Base-by-base conservation (phyloP, 2,329 filamentous ascomycete species). In the Trichoderma arundinaceum region DNA sequence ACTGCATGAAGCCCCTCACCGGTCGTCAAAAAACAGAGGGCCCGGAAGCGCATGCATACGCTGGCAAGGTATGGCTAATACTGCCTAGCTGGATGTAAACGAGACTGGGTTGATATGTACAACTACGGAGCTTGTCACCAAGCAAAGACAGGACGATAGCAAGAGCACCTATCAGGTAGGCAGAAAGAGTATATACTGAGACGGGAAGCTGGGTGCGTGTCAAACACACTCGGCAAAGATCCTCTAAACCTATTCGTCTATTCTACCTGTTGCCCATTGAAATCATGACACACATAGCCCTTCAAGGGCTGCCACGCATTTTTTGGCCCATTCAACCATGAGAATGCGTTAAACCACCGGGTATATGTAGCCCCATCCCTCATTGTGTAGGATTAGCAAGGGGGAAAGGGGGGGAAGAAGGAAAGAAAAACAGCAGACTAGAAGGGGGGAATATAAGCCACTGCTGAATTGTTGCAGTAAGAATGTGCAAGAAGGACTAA, bases 361-460 rank as follows among this genome's bases (percentile, higher is more conserved):
- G 53, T 59, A 65, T 65, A 59, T 58, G 44, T 43, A 43, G 6
- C 28, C 38, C 39, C 35, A 43, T 52, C 13, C 33, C 35, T 41
- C 44, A 43, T 58, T 4, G 15, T 17, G 15, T 10, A 52, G 9
- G 17, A 33, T 0, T 8, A 8, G 17, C 33, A 38, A 32, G 19
- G 52, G 33, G 17, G 35, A 3, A 4, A 19, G 8, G 38, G 2
- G 12, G 49, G 8, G 33, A 22, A 52, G 4, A 52, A 28, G n/a
- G 17, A 33, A n/a, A 22, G 17, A 59, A 8, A 35, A 43, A 43
- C 15, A 5, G 17, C 41, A 9, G 48, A 7, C 15, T 22, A 51
- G 39, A 22, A 43, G n/a, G 32, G 1, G 15, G 4, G 8, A n/a
- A 41, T 19, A 51, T 38, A 17, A 17, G 32, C 6, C 32, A 33